phyloP scores from a whole-genome alignment of 768 basidiomycete genomes.

The Suillus cothurnatus region DNA sequence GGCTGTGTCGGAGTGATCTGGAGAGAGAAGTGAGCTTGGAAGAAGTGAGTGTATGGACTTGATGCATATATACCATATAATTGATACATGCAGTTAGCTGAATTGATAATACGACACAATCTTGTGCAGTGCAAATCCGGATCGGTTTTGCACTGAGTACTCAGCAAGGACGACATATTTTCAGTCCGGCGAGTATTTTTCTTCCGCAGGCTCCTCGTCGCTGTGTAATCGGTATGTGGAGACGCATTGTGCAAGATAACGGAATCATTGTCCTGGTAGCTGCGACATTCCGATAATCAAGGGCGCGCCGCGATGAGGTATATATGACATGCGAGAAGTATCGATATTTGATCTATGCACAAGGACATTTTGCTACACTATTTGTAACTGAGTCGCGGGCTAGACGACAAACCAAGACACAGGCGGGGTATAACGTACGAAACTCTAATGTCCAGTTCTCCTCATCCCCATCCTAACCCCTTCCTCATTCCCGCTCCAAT shows the following conservation, averaged over 20 bases:
- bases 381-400: neutral
- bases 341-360: conserved; percentile 1
- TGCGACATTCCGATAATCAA: neutral
- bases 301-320: neutral
- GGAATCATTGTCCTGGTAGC: neutral
- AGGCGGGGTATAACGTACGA: neutral
- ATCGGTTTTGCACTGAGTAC: neutral
- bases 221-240: neutral
- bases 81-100: neutral
- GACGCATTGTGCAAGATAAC: neutral
- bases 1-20: neutral
- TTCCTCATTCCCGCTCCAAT: conserved; percentile 13
- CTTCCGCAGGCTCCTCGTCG: neutral
- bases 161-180: neutral
- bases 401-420: neutral
- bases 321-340: neutral
- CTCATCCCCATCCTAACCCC: neutral
- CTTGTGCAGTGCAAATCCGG: neutral
- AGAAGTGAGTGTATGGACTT: neutral
- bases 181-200: too few species aligned
- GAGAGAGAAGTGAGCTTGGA: neutral
- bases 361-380: neutral
- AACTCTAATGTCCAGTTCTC: neutral
- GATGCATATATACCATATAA: neutral
- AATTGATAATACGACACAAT: neutral